Conservation (phyloP, 495 filamentous ascomycete genomes). For the Penicillium atrosanguineum region DNA sequence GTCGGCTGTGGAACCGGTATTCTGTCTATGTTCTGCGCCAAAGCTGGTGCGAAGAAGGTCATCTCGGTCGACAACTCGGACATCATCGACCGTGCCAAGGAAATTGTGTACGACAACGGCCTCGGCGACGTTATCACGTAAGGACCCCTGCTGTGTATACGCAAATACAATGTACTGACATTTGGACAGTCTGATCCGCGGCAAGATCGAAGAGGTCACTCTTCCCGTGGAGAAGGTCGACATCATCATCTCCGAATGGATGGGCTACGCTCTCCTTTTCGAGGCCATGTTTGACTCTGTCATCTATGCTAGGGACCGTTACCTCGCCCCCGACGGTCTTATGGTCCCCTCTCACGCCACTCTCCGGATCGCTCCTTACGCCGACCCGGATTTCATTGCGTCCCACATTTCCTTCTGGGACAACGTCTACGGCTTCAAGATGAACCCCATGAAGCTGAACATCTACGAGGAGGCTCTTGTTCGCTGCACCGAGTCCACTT, state of each 20-base stretch:
- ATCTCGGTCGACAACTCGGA: slow-evolving; percentile 92
- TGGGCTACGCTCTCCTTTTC: slow-evolving; percentile 92
- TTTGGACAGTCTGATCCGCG: slow-evolving; percentile 58
- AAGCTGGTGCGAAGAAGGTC: slow-evolving; percentile 84
- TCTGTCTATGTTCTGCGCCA: slow-evolving; percentile 90
- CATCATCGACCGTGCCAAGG: slow-evolving; percentile 83
- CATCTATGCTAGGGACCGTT: slow-evolving; percentile 81
- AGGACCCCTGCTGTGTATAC: slow-evolving; percentile 6
- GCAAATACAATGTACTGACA: slow-evolving; percentile 9
- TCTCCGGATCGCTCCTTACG: slow-evolving; percentile 79
- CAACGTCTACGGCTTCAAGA: slow-evolving; percentile 56
- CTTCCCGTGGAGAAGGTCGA: slow-evolving; percentile 81
- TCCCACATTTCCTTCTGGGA: slow-evolving; percentile 71
- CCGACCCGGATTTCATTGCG: slow-evolving; percentile 76
- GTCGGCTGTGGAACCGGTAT: slow-evolving; percentile 93
- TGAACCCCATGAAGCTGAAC: slow-evolving; percentile 53
- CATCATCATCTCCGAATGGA: slow-evolving; percentile 97
- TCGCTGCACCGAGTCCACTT: slow-evolving; percentile 39
- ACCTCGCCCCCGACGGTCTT: slow-evolving; percentile 70
- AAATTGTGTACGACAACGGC: slow-evolving; percentile 80
- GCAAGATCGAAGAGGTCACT: slow-evolving; percentile 88
- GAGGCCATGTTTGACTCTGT: slow-evolving; percentile 96
- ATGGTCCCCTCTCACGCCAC: slow-evolving; percentile 92
- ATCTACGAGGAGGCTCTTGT: slow-evolving; percentile 62
- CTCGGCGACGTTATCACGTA: slow-evolving; percentile 76